These are phyloP conservation scores for Aureobasidium leucospermi DNA, from an alignment of 2,329 filamentous ascomycete genomes.

Conservation along the genomic window DNA sequence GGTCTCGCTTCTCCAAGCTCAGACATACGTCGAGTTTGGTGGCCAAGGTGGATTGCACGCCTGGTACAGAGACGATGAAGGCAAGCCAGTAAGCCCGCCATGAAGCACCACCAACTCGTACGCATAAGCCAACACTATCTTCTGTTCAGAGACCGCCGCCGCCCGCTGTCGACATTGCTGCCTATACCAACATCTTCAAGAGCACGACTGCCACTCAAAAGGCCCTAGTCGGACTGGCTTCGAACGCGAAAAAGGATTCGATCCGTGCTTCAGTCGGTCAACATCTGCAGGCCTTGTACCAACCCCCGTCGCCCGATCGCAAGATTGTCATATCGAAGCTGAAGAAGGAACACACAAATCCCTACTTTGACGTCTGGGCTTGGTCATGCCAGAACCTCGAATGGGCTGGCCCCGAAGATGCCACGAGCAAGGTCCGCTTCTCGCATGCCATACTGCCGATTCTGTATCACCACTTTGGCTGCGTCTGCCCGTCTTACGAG, in stretches of 20 bases:
- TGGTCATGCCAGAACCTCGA: slow-evolving; percentile 59
- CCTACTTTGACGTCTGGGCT: slow-evolving; percentile 60
- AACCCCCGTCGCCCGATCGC: slow-evolving; percentile 36
- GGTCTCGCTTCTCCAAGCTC: slow-evolving; percentile 44
- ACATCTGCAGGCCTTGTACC: slow-evolving; percentile 48
- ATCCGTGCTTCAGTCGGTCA: slow-evolving; percentile 50
- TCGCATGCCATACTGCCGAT: slow-evolving; percentile 65
- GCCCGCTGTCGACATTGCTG: slow-evolving; percentile 51
- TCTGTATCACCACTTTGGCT: slow-evolving; percentile 74
- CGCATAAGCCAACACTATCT: not conserved
- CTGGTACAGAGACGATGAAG: slow-evolving; percentile 43
- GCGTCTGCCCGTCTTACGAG: slow-evolving; percentile 62
- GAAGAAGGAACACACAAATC: slow-evolving; percentile 49
- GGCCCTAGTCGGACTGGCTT: slow-evolving; percentile 53
- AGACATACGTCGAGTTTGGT: slow-evolving; percentile 42
- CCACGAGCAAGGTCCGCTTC: slow-evolving; percentile 45
- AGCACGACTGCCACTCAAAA: slow-evolving; percentile 53
- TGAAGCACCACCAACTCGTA: not conserved
- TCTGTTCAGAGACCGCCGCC: slow-evolving; percentile 36
- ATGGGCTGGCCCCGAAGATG: slow-evolving; percentile 55
- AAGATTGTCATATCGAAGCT: slow-evolving; percentile 32
- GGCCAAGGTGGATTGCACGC: slow-evolving; percentile 40
- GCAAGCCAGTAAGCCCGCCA: slow-evolving; percentile 28
- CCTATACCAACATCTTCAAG: slow-evolving; percentile 61
- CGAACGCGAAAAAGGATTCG: slow-evolving; percentile 60